These are phyloP conservation scores for Colletotrichum chrysophilum DNA, from an alignment of 2,329 filamentous ascomycete species.

Conservation along the genomic window DNA sequence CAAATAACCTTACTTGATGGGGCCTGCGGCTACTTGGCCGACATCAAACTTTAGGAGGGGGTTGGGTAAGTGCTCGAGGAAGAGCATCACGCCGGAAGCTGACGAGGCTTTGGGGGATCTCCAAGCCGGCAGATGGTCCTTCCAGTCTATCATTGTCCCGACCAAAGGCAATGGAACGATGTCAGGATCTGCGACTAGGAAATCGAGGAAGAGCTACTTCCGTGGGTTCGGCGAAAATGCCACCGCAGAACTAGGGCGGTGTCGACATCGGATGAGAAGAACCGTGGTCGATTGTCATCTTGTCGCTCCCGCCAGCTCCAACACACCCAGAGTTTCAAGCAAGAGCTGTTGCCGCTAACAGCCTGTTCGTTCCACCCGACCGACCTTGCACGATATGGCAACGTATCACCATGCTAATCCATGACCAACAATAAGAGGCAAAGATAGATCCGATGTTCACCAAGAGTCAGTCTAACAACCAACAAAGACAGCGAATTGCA, in stretches of 20 bases:
- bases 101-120: background rate
- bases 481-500: background rate
- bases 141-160: background rate
- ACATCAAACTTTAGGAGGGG: background rate
- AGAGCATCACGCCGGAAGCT: background rate
- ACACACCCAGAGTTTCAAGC: background rate
- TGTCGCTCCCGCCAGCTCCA: background rate
- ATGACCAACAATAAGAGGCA: background rate
- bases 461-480: background rate
- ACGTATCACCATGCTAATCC: background rate
- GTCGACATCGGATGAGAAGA: background rate
- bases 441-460: background rate
- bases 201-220: background rate
- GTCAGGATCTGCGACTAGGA: background rate
- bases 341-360: background rate
- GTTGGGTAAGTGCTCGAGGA: background rate
- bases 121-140: background rate
- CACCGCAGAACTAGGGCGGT: background rate
- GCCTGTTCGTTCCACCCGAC: background rate
- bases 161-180: background rate
- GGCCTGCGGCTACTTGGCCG: background rate
- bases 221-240: background rate
- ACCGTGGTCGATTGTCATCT: background rate
- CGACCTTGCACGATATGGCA: background rate
- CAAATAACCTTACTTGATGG: constrained; percentile 19